Evolutionary conservation across 352 stramenopile genomes (phyloP).

Genomic region (Phytophthora megakarya): DNA sequence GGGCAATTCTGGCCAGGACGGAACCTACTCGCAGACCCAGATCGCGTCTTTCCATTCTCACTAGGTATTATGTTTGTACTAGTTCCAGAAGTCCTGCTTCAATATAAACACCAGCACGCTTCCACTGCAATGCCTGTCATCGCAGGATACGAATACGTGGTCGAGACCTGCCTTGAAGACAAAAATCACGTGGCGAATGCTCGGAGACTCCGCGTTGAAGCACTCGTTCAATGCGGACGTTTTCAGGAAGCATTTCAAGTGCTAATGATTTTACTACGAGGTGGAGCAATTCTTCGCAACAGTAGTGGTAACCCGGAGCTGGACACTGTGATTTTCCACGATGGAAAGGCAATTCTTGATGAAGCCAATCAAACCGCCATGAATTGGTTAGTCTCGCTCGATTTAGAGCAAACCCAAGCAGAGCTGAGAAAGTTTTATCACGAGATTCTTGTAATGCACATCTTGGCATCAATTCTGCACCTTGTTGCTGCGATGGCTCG

Average conservation of each 20-base stretch:
- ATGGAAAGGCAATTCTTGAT: conserved; percentile 47
- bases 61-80: conserved; percentile 47
- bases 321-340: conserved; percentile 31
- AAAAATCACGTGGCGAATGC: conserved; percentile 58
- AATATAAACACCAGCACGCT: conserved; percentile 53
- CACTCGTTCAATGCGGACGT: conserved; percentile 54
- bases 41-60: conserved; percentile 45
- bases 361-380: conserved; percentile 38
- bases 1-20: conserved; percentile 64
- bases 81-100: conserved; percentile 57
- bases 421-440: conserved; percentile 30
- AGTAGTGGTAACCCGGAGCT: conserved; percentile 3
- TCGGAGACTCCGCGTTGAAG: conserved; percentile 50
- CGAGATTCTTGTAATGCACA: conserved; percentile 31
- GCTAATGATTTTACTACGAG: conserved; percentile 37
- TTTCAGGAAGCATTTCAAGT: conserved; percentile 55
- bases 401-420: conserved; percentile 20
- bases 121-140: conserved; percentile 62
- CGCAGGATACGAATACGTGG: conserved; percentile 55
- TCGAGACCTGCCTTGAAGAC: conserved; percentile 49
- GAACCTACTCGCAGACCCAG: conserved; percentile 47
- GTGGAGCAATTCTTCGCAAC: conserved; percentile 19
- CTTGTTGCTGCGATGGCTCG: conserved; percentile 33
- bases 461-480: conserved; percentile 41
- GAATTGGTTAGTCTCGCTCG: conserved; percentile 42